These are phyloP conservation scores for Metschnikowia colocasiae DNA, from an alignment of 805 yeast species.

Conservation along the genomic window DNA sequence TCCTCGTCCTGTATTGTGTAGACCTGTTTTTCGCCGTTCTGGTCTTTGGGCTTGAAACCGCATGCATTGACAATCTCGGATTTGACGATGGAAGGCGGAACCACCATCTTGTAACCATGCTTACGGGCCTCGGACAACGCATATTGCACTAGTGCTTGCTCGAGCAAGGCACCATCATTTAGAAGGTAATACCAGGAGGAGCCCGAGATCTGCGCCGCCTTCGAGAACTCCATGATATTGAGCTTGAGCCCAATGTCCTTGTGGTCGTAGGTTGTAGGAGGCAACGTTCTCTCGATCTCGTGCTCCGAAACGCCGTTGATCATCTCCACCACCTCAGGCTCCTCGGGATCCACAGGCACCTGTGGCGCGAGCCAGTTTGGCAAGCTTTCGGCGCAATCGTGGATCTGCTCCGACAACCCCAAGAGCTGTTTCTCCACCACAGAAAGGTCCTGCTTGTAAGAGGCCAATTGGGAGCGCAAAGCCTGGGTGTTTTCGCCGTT, in stretches of 20 bases:
- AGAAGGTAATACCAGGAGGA: conserved; percentile 83
- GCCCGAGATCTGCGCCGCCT: conserved; percentile 76
- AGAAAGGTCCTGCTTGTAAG: conserved; percentile 25
- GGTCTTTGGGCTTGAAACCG: conserved; percentile 92
- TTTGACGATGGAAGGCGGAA: conserved; percentile 85
- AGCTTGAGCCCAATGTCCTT: conserved; percentile 64
- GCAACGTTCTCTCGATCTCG: conserved; percentile 17
- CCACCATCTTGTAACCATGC: conserved; percentile 63
- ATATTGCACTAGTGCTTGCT: conserved; percentile 84
- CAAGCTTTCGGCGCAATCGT: conserved; percentile 43
- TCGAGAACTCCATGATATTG: conserved; percentile 62
- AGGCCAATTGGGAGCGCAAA: conserved; percentile 19
- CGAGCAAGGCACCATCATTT: conserved; percentile 83
- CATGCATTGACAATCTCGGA: conserved; percentile 79
- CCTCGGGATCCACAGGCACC: conserved; percentile 40
- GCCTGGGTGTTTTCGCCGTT: conserved; percentile 6
- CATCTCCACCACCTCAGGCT: conserved; percentile 46
- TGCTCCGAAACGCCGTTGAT: conserved; percentile 45
- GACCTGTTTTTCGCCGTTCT: conserved; percentile 79
- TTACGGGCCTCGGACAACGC: conserved; percentile 63
- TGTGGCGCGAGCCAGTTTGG: conserved; percentile 59
- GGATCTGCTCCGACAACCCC: conserved; percentile 34
- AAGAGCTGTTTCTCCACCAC: conserved; percentile 24
- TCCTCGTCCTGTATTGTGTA: conserved; percentile 56
- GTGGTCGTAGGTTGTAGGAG: conserved; percentile 49